These are phyloP conservation scores for Chlamydomonas schloesseri DNA, from an alignment of 139 green algal genomes.

Conservation along the genomic window DNA sequence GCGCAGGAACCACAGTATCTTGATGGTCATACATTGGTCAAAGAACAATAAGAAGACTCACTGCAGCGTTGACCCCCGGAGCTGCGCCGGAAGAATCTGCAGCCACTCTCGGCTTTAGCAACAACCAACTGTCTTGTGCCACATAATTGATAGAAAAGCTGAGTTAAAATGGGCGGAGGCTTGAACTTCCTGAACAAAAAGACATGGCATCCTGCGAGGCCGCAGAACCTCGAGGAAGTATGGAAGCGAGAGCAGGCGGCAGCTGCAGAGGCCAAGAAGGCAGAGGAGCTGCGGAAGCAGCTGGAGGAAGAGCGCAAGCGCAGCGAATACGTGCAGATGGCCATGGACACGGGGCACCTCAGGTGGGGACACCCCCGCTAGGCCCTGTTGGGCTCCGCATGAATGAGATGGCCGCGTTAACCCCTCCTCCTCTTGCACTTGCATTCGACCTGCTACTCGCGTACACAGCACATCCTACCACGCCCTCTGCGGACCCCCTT, in stretches of 20 bases:
- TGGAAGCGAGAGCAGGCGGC: conserved; percentile 93
- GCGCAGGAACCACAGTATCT: too few relatives aligned
- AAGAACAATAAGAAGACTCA: too few relatives aligned
- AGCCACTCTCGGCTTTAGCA: too few relatives aligned
- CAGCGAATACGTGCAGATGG: conserved; percentile 82
- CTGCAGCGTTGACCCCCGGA: too few relatives aligned
- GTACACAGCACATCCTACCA: too few relatives aligned
- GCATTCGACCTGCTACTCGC: too few relatives aligned
- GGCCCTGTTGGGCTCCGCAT: neutral
- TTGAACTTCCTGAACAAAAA: conserved; percentile 94
- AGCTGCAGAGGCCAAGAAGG: conserved; percentile 82
- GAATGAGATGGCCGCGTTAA: neutral
- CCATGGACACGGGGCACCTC: conserved; percentile 35
- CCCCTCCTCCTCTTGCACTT: too few relatives aligned
- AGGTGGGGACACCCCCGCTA: neutral
- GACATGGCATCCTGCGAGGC: conserved; percentile 74
- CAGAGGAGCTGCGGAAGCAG: conserved; percentile 91
- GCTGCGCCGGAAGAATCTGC: too few relatives aligned
- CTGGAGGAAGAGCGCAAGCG: conserved; percentile 86
- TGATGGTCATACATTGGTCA: too few relatives aligned
- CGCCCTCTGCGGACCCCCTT: too few relatives aligned
- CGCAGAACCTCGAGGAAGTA: conserved; percentile 87
- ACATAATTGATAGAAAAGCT: too few relatives aligned
- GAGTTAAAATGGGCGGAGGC: conserved; percentile 16
- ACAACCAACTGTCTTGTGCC: too few relatives aligned